phyloP scores from a whole-genome alignment of 768 basidiomycete species.

The Paxillus rubicundulus region DNA sequence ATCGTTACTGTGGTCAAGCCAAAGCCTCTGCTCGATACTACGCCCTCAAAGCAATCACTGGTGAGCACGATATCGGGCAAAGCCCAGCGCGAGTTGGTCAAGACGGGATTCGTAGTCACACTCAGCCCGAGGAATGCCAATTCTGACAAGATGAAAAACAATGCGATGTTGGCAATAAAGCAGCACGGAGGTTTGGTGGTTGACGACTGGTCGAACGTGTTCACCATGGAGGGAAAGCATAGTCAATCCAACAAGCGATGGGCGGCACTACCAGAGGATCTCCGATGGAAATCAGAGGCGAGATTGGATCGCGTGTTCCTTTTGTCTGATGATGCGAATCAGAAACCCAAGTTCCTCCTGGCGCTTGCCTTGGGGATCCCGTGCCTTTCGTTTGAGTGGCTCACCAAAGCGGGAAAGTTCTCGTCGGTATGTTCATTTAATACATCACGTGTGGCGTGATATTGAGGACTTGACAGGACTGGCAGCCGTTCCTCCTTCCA shows the following conservation, averaged over 20 bases:
- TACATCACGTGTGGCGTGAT: slow-evolving; percentile 8
- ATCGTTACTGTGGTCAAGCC: slow-evolving; percentile 45
- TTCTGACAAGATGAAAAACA: slow-evolving; percentile 41
- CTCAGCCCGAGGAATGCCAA: slow-evolving; percentile 38
- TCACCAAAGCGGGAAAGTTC: slow-evolving; percentile 29
- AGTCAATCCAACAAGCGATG: slow-evolving; percentile 47
- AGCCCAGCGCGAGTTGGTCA: slow-evolving; percentile 38
- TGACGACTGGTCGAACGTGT: slow-evolving; percentile 59
- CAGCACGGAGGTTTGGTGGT: slow-evolving; percentile 54
- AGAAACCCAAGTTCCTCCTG: slow-evolving; percentile 77
- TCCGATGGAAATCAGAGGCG: slow-evolving; percentile 42
- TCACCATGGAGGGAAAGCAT: slow-evolving; percentile 54
- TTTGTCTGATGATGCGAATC: slow-evolving; percentile 59
- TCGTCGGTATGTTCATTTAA: slow-evolving; percentile 20
- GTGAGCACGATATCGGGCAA: slow-evolving; percentile 35
- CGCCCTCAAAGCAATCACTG: slow-evolving; percentile 49
- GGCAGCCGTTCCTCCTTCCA: slow-evolving; percentile 59
- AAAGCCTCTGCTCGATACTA: slow-evolving; percentile 34
- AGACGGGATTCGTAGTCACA: slow-evolving; percentile 62
- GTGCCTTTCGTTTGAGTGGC: slow-evolving; percentile 63
- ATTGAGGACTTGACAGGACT: slow-evolving; percentile 41
- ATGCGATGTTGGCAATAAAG: slow-evolving; percentile 43
- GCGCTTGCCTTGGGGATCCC: slow-evolving; percentile 87
- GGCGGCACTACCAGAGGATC: slow-evolving; percentile 48
- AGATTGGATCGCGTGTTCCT: slow-evolving; percentile 53